phyloP scores from a whole-genome alignment of 768 basidiomycete species.

The Lyophyllum shimeji region DNA sequence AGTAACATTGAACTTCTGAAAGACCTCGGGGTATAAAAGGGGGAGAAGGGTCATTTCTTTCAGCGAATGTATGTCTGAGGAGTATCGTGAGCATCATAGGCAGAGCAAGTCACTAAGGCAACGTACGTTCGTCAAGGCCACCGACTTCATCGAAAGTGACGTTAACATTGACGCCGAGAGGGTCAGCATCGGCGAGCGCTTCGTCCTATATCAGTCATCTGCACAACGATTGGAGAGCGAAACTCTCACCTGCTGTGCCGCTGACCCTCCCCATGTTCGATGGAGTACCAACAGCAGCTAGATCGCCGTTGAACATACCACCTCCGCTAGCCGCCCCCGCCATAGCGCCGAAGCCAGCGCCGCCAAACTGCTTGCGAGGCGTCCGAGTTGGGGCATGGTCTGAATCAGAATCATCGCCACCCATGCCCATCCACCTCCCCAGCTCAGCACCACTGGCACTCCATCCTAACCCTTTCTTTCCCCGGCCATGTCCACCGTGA shows the following conservation, averaged over 20 bases:
- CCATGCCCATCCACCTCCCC: slow-evolving; percentile 75
- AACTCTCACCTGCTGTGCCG: slow-evolving; percentile 56
- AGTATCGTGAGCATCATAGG: background rate
- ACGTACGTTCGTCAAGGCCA: slow-evolving; percentile 89
- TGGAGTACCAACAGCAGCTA: slow-evolving; percentile 75
- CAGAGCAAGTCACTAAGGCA: background rate
- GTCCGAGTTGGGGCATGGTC: slow-evolving; percentile 59
- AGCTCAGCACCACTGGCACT: slow-evolving; percentile 78
- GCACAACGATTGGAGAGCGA: slow-evolving; percentile 8
- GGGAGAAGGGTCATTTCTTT: slow-evolving; percentile 99
- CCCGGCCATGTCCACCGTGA: slow-evolving; percentile 28
- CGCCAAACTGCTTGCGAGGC: slow-evolving; percentile 65
- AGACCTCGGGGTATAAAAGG: slow-evolving; percentile 93
- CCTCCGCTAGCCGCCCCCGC: slow-evolving; percentile 41
- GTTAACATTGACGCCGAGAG: slow-evolving; percentile 88
- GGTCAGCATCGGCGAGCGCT: slow-evolving; percentile 95
- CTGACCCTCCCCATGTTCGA: slow-evolving; percentile 86
- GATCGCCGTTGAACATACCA: slow-evolving; percentile 61
- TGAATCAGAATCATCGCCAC: slow-evolving; percentile 78
- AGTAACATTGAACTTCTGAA: slow-evolving; percentile 90
- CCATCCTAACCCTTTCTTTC: slow-evolving; percentile 61
- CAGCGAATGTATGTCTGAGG: slow-evolving; percentile 86
- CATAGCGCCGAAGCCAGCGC: slow-evolving; percentile 51
- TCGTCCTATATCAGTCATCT: background rate
- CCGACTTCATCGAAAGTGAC: slow-evolving; percentile 97